Conservation (phyloP, 2,329 filamentous ascomycete species). For the Fonsecaea monophora region DNA sequence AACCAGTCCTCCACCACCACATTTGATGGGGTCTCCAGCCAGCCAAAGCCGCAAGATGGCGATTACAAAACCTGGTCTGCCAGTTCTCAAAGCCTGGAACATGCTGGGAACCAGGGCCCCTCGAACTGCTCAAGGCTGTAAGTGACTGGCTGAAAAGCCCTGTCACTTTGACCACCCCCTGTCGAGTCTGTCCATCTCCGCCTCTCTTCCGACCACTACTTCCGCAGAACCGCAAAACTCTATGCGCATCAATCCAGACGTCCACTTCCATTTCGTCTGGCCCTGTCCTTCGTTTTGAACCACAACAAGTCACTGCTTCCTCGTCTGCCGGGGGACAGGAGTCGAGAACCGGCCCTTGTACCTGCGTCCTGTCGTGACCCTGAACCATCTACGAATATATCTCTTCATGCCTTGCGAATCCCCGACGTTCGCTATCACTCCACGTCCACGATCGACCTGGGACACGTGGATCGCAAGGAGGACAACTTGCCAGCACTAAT, state of each 20-base stretch:
- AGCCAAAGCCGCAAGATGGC: conserved; percentile 7
- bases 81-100: conserved; percentile 16
- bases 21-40: not conserved
- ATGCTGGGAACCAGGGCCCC: conserved; percentile 6
- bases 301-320: conserved; percentile 3
- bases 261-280: conserved; percentile 13
- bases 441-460: conserved; percentile 6
- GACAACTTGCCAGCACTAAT: conserved; percentile 11
- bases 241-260: conserved; percentile 1
- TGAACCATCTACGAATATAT: conserved; percentile 6
- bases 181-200: conserved; percentile 14
- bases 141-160: conserved; percentile 16
- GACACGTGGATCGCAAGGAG: conserved; percentile 5
- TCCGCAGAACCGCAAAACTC: conserved; percentile 11
- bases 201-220: conserved; percentile 13
- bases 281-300: conserved; percentile 18
- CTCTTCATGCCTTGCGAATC: conserved; percentile 20
- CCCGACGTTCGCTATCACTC: conserved; percentile 10
- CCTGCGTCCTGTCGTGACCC: not conserved
- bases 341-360: not conserved
- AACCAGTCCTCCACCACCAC: not conserved
- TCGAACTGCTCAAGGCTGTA: conserved; percentile 14
- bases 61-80: conserved; percentile 5
- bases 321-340: not conserved
- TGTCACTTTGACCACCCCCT: conserved; percentile 1